These are phyloP conservation scores for Neopestalotiopsis sp. DNA, from an alignment of 2,329 filamentous ascomycete genomes.

Conservation along the genomic window DNA sequence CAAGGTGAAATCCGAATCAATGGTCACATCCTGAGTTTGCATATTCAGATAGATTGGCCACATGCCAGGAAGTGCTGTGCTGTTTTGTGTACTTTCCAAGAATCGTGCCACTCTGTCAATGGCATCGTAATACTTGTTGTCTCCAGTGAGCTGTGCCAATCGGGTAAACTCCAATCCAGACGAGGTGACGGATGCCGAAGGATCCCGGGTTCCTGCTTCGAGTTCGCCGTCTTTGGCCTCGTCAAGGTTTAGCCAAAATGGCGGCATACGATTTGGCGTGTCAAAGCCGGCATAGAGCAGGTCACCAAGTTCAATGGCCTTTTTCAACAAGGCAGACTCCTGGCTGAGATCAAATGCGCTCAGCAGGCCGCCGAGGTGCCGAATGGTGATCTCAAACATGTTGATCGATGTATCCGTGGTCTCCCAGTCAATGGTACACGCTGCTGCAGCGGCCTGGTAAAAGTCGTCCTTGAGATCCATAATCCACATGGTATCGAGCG, in stretches of 20 bases:
- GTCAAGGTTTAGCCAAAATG: slow-evolving; percentile 61
- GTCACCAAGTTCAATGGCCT: slow-evolving; percentile 51
- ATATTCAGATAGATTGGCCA: slow-evolving; percentile 72
- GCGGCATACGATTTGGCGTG: slow-evolving; percentile 54
- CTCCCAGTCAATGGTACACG: slow-evolving; percentile 55
- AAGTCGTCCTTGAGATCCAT: slow-evolving; percentile 65
- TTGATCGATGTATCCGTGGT: slow-evolving; percentile 44
- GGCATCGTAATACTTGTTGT: slow-evolving; percentile 76
- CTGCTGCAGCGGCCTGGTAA: slow-evolving; percentile 53
- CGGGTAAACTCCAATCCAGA: slow-evolving; percentile 74
- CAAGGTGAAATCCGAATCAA: slow-evolving; percentile 51
- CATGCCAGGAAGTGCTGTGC: slow-evolving; percentile 75
- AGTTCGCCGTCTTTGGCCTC: slow-evolving; percentile 41
- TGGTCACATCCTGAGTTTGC: slow-evolving; percentile 50
- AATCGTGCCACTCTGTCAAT: slow-evolving; percentile 74
- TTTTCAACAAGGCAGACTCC: slow-evolving; percentile 45
- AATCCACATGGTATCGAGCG: slow-evolving; percentile 66
- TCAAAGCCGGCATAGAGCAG: slow-evolving; percentile 54
- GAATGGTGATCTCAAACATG: slow-evolving; percentile 53
- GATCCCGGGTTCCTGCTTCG: slow-evolving; percentile 39
- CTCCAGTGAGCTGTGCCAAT: slow-evolving; percentile 70
- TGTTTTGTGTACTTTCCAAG: slow-evolving; percentile 70
- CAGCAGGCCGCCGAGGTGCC: slow-evolving; percentile 51
- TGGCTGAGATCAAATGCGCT: slow-evolving; percentile 50
- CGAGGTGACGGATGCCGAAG: slow-evolving; percentile 55